Percentiles rank a stretch among this genome's conserved stretches.
phyloP scores from a whole-genome alignment of 306 rosid genomes.

The Purshia tridentata region DNA sequence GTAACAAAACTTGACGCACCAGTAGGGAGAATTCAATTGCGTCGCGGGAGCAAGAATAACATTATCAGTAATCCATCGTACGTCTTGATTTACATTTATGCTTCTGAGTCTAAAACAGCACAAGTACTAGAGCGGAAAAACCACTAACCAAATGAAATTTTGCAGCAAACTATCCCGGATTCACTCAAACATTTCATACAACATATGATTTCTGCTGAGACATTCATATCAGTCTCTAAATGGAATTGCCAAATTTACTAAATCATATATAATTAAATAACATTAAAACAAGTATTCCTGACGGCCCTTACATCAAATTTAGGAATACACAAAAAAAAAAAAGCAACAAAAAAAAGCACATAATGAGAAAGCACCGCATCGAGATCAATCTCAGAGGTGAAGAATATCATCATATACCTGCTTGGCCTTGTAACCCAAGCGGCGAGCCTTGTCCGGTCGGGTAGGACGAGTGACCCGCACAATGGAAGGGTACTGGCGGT shows the following conservation, averaged over 20 bases:
- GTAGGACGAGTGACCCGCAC: slow-evolving; percentile 34
- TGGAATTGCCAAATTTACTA: neutral
- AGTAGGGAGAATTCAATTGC: neutral
- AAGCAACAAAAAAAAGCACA: too few species aligned
- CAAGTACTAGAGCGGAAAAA: too few species aligned
- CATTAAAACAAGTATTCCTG: neutral
- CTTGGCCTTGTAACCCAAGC: slow-evolving; percentile 44
- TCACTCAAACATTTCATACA: too few species aligned
- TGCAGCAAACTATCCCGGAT: too few species aligned
- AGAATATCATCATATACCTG: slow-evolving; percentile 7
- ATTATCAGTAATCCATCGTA: neutral
- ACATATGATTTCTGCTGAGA: too few species aligned
- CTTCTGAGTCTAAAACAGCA: too few species aligned
- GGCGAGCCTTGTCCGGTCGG: slow-evolving; percentile 39
- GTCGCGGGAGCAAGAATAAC: neutral
- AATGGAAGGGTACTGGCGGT: slow-evolving; percentile 40
- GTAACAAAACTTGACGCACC: neutral
- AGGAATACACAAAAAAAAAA: neutral
- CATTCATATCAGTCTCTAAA: too few species aligned
- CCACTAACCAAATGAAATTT: too few species aligned
- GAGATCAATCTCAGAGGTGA: neutral
- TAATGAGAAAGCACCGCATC: too few species aligned
- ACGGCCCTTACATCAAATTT: too few species aligned
- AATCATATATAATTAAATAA: too few species aligned
- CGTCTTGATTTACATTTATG: too few species aligned